Percentiles rank a stretch among this genome's conserved stretches.
Evolutionary conservation across 2,329 filamentous ascomycete species (phyloP).

Genomic region (Aureobasidium sp.): DNA sequence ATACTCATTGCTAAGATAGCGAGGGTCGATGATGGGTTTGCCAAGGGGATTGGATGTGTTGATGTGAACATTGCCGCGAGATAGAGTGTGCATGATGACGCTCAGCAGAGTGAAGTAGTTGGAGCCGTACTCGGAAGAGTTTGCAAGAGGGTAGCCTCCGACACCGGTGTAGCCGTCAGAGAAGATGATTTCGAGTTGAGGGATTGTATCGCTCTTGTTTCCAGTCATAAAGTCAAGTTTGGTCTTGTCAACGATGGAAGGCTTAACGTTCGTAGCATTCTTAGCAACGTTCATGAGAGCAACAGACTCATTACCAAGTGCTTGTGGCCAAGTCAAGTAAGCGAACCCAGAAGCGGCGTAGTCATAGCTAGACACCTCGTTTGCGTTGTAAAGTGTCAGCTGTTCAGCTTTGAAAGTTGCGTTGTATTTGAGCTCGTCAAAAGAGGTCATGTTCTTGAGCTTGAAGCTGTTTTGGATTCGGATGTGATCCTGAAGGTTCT

Average conservation of each 20-base stretch:
- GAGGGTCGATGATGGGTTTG: conserved; percentile 24
- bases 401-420: conserved; percentile 13
- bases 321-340: conserved; percentile 32
- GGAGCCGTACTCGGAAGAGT: background rate
- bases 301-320: conserved; percentile 24
- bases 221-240: conserved; percentile 7
- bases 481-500: conserved; percentile 40
- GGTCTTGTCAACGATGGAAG: conserved; percentile 22
- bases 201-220: conserved; percentile 9
- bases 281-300: conserved; percentile 26
- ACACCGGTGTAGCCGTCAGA: conserved; percentile 13
- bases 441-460: conserved; percentile 20
- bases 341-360: conserved; percentile 16
- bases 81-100: conserved; percentile 22
- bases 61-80: conserved; percentile 25
- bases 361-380: conserved; percentile 18
- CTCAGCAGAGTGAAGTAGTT: conserved; percentile 24
- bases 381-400: conserved; percentile 13
- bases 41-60: conserved; percentile 18
- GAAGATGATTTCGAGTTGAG: conserved; percentile 23
- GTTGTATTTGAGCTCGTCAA: conserved; percentile 12
- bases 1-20: conserved; percentile 22
- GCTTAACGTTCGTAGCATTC: conserved; percentile 20
- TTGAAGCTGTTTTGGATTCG: conserved; percentile 21
- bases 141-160: conserved; percentile 25